A percentile compares a stretch with the other conserved stretches of the same genome.
Conservation (phyloP, 2,329 filamentous ascomycete genomes). For the Xylaria sp. region DNA sequence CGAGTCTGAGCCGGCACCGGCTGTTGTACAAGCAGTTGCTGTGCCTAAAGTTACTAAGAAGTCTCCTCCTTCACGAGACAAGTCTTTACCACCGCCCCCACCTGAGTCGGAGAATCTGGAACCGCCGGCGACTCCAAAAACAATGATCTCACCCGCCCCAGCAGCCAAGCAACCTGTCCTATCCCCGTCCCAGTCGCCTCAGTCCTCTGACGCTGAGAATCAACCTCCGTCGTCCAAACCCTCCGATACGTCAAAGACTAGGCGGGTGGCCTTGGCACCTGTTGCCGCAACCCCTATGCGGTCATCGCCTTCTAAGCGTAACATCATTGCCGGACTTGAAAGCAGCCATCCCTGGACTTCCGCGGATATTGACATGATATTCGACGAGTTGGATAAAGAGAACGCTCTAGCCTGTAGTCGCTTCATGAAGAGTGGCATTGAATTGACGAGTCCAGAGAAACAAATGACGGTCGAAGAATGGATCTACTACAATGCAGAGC, state of each 20-base stretch:
- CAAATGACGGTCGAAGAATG: slow-evolving; percentile 95
- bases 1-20: slow-evolving; percentile 34
- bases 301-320: slow-evolving; percentile 72
- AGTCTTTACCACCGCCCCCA: slow-evolving; percentile 48
- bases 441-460: slow-evolving; percentile 80
- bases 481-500: slow-evolving; percentile 82
- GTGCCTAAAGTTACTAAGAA: slow-evolving; percentile 35
- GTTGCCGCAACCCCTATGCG: slow-evolving; percentile 61
- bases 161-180: slow-evolving; percentile 65
- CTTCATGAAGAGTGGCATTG: slow-evolving; percentile 65
- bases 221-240: slow-evolving; percentile 76
- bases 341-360: slow-evolving; percentile 75
- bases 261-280: slow-evolving; percentile 60
- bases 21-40: slow-evolving; percentile 40
- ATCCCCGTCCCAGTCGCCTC: slow-evolving; percentile 75
- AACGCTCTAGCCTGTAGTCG: slow-evolving; percentile 56
- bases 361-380: slow-evolving; percentile 79
- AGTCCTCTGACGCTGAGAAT: slow-evolving; percentile 85
- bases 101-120: slow-evolving; percentile 40
- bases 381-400: slow-evolving; percentile 65
- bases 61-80: slow-evolving; percentile 38
- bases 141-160: slow-evolving; percentile 57
- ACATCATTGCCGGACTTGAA: slow-evolving; percentile 65
- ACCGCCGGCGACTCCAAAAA: slow-evolving; percentile 58
- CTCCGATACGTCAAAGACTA: slow-evolving; percentile 58